Conservation (phyloP, 2,329 filamentous ascomycete species). For the Apiospora kogelbergensis region DNA sequence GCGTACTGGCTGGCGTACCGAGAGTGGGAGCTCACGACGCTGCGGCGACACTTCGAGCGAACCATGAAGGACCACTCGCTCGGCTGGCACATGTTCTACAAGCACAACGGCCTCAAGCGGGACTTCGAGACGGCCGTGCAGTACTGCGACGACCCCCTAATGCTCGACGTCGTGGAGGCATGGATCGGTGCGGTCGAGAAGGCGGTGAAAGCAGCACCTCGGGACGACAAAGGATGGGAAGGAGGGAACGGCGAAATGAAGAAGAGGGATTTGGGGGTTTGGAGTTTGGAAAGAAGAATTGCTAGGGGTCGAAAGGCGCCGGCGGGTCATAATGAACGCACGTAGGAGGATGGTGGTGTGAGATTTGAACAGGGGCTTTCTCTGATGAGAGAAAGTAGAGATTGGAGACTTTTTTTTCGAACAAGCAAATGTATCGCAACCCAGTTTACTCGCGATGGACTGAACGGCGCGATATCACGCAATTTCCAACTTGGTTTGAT, state of each 20-base stretch:
- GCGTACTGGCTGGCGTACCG: slow-evolving; percentile 19
- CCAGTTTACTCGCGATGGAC: no score
- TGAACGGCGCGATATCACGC: no score
- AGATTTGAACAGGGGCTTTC: no score
- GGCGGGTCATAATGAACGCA: not conserved
- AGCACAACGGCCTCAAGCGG: slow-evolving; percentile 14
- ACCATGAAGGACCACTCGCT: slow-evolving; percentile 23
- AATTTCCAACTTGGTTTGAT: no score
- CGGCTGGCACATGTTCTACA: slow-evolving; percentile 21
- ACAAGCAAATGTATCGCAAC: no score
- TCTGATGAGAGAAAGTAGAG: no score
- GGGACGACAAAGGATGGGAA: not conserved
- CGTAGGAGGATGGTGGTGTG: no score
- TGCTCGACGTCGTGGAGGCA: slow-evolving; percentile 19
- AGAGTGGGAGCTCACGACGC: slow-evolving; percentile 25
- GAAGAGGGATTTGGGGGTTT: not conserved
- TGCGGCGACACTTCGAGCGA: slow-evolving; percentile 24
- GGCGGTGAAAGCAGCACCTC: slow-evolving; percentile 11
- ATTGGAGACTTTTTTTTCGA: no score
- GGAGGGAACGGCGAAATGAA: not conserved
- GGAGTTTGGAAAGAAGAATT: not conserved
- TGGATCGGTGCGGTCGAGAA: slow-evolving; percentile 25
- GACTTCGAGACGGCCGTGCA: slow-evolving; percentile 32
- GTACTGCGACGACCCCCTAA: slow-evolving; percentile 27
- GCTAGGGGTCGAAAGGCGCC: not conserved